Percentiles rank a stretch among this genome's conserved stretches.
These are phyloP conservation scores for Zanthoxylum bungeanum DNA, from an alignment of 345 rosid genomes.

Conservation along the genomic window DNA sequence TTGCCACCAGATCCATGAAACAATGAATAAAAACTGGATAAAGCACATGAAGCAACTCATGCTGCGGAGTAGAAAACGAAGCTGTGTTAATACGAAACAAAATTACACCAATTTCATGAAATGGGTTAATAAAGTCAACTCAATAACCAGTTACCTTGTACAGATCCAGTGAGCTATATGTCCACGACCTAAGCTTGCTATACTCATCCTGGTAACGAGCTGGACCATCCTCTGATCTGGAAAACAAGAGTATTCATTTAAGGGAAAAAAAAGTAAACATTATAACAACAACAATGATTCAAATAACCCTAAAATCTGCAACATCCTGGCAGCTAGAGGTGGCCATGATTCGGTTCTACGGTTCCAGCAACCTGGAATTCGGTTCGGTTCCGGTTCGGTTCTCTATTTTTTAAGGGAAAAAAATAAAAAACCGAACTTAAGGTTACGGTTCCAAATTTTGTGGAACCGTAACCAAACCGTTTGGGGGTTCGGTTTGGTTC, in stretches of 20 bases:
- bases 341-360: no score
- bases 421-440: no score
- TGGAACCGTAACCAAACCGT: no score
- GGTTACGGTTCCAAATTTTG: no score
- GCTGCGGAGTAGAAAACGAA: conserved; percentile 49
- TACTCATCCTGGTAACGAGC: conserved; percentile 67
- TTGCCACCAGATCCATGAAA: conserved; percentile 87
- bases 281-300: not conserved
- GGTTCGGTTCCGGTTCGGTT: no score
- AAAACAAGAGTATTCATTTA: not conserved
- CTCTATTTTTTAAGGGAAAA: not conserved
- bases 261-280: not conserved
- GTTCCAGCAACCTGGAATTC: no score
- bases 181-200: conserved; percentile 83
- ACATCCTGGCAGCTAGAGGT: no score
- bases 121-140: not conserved
- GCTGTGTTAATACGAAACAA: not conserved
- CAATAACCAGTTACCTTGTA: conserved; percentile 24
- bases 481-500: no score
- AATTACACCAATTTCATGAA: not conserved
- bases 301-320: not conserved
- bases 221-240: conserved; percentile 66
- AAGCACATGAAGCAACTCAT: conserved; percentile 91
- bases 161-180: conserved; percentile 72
- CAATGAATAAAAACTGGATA: conserved; percentile 94